Conservation (phyloP, 176 grass and related monocot species). For the Aegilops sharonensis region DNA sequence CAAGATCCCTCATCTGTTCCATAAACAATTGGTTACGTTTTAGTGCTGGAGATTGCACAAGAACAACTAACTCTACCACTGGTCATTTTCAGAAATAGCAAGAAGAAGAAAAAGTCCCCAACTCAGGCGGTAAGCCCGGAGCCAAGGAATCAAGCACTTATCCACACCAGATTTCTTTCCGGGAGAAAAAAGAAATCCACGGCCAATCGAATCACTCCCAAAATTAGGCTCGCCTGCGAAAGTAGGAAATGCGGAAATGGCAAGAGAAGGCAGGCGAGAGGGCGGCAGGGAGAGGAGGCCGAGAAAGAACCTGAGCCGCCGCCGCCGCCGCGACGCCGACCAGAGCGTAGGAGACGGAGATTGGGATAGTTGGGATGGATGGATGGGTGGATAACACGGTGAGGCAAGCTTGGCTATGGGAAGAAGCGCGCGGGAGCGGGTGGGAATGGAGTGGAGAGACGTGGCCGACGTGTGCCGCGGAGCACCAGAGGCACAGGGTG, state of each 20-base stretch:
- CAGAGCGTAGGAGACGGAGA: neutral
- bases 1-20: neutral
- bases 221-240: too few relatives aligned
- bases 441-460: too few relatives aligned
- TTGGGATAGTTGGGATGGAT: constrained; percentile 14
- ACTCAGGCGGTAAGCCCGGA: too few relatives aligned
- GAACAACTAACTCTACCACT: neutral
- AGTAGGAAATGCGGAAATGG: neutral
- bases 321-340: neutral
- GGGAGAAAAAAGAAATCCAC: too few relatives aligned
- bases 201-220: too few relatives aligned
- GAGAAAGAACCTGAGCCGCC: constrained; percentile 2
- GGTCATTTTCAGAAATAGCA: neutral
- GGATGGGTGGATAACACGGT: neutral
- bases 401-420: neutral
- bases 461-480: constrained; percentile 26
- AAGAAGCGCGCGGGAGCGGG: neutral
- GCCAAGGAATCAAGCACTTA: too few relatives aligned
- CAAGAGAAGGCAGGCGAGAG: neutral
- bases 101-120: neutral
- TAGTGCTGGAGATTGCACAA: neutral
- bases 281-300: neutral
- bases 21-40: neutral
- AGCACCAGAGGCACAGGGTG: neutral
- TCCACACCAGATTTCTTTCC: too few relatives aligned